Evolutionary conservation across 495 filamentous ascomycete genomes (phyloP), one percentile per base, ranked within the genome.

Genomic region (Aspergillus nanangensis): DNA sequence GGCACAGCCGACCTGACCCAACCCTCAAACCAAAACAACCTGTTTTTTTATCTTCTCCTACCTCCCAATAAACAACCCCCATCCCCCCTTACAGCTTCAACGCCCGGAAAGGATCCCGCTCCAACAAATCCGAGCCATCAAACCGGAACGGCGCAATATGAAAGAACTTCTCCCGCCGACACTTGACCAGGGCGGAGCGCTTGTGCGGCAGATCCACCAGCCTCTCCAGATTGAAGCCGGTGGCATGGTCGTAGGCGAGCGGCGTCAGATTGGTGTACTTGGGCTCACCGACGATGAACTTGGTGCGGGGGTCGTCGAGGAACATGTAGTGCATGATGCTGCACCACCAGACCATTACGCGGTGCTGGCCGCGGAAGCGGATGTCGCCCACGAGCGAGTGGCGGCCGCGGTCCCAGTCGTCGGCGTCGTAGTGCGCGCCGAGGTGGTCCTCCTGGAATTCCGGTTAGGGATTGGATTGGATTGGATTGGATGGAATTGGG

Each of bases 261-360:
- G 82, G 74, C 4, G 72, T 76, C 33, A 65, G 70, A 48, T 77
- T 80, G 8, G 72, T 80, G 38, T 69, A 72, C 57, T 75, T 74
- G 31, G 80, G 81, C 67, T 85, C 81, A 34, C 80, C 81, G 7
- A 84, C 78, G 2, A 82, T 74, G 48, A 67, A 56, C 53, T 64
- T 67, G 2, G 81, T 85, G 36, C 81, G 77, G 41, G 76, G 74
- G 43, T 84, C 81, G 57, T 85, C 81, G 13, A 85, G 67, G 60
- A 80, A 84, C 52, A 78, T 61, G 55, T 81, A 84, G 56, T 84
- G 80, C 66, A 85, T 83, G 58, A 80, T 62, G 49, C 72, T 76
- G n/a, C 76, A 77, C 73, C 76, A 84, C 81, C 81, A 85, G 13
- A 77, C 79, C 46, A 72, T 79, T 9, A 81, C 80, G 3, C 81